Percentiles rank a stretch among this genome's conserved stretches.
Conservation (phyloP, 2,329 filamentous ascomycete species). For the Colletotrichum shisoi region DNA sequence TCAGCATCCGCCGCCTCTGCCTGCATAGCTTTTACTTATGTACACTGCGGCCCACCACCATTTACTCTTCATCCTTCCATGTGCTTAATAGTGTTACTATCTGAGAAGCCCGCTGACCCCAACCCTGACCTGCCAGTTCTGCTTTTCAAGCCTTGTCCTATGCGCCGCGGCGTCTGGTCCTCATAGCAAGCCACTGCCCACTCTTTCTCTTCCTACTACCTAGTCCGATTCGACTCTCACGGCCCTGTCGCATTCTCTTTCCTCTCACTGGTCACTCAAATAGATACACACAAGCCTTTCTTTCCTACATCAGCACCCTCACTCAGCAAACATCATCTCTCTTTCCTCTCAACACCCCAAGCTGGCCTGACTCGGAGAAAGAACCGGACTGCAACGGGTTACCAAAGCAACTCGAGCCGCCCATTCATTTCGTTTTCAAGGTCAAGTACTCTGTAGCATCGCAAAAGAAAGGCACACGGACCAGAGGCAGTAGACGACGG, state of each 20-base stretch:
- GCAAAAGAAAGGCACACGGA: not conserved
- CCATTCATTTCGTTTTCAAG: not conserved
- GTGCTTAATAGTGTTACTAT: slow-evolving; percentile 36
- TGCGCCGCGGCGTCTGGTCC: slow-evolving; percentile 40
- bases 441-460: not conserved
- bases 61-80: slow-evolving; percentile 29
- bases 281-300: slow-evolving; percentile 26
- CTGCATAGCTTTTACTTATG: slow-evolving; percentile 39
- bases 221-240: slow-evolving; percentile 32
- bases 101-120: slow-evolving; percentile 37
- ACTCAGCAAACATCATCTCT: slow-evolving; percentile 10
- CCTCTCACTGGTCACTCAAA: slow-evolving; percentile 29
- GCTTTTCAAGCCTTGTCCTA: slow-evolving; percentile 33
- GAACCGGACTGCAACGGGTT: not conserved
- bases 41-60: slow-evolving; percentile 36
- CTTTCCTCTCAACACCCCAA: slow-evolving; percentile 16
- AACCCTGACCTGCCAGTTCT: slow-evolving; percentile 32
- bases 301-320: slow-evolving; percentile 7
- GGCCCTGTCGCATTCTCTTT: slow-evolving; percentile 22
- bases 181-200: slow-evolving; percentile 36
- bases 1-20: slow-evolving; percentile 31
- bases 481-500: slow-evolving; percentile 14
- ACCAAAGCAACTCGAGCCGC: not conserved
- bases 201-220: slow-evolving; percentile 31
- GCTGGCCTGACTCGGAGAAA: not conserved